A percentile compares a stretch with the other conserved stretches of the same genome.
These are phyloP conservation scores for Neonectria coccinea DNA, from an alignment of 2,329 filamentous ascomycete species.

Conservation along the genomic window DNA sequence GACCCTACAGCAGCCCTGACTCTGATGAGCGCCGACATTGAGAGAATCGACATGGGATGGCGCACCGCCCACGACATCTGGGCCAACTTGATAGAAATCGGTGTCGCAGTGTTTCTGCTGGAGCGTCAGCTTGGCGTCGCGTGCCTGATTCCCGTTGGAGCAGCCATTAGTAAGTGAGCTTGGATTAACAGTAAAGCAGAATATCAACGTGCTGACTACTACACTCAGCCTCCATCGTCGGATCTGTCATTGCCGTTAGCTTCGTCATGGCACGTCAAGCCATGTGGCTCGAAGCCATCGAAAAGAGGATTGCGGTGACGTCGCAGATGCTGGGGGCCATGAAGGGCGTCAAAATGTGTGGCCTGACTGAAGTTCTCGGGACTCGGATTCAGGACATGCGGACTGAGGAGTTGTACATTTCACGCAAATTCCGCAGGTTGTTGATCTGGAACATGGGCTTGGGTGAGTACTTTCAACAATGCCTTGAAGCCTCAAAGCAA, in stretches of 20 bases:
- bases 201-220: slow-evolving; percentile 7
- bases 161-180: slow-evolving; percentile 30
- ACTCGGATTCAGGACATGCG: slow-evolving; percentile 27
- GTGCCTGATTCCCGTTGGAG: slow-evolving; percentile 32
- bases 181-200: not conserved
- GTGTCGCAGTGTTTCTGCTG: slow-evolving; percentile 59
- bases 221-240: slow-evolving; percentile 36
- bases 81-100: slow-evolving; percentile 56
- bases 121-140: slow-evolving; percentile 49
- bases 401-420: slow-evolving; percentile 26
- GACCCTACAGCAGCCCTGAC: slow-evolving; percentile 55
- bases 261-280: slow-evolving; percentile 44
- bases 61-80: slow-evolving; percentile 56
- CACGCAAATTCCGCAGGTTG: slow-evolving; percentile 29
- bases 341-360: slow-evolving; percentile 51
- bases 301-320: slow-evolving; percentile 45
- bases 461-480: slow-evolving; percentile 18
- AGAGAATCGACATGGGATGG: slow-evolving; percentile 52
- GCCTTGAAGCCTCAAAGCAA: not conserved
- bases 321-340: slow-evolving; percentile 46
- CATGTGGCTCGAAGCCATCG: slow-evolving; percentile 46
- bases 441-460: slow-evolving; percentile 39
- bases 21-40: slow-evolving; percentile 59
- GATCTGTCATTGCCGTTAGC: slow-evolving; percentile 41
- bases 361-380: slow-evolving; percentile 36